phyloP scores from a whole-genome alignment of 352 stramenopile genomes.

The Phytophthora pluvialis region DNA sequence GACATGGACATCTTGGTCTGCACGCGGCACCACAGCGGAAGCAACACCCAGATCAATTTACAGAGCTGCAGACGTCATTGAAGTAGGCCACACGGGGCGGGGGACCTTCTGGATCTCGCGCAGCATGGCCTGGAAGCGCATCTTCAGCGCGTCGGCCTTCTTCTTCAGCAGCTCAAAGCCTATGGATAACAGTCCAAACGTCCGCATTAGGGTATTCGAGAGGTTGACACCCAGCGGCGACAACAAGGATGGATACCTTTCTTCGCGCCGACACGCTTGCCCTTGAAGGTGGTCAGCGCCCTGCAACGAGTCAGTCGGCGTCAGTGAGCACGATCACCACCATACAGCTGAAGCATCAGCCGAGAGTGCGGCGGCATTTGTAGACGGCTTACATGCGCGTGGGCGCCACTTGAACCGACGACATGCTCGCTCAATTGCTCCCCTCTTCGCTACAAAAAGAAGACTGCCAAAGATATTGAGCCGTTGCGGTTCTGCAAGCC shows the following conservation, averaged over 20 bases:
- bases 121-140: constrained; percentile 91
- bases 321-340: constrained; percentile 1
- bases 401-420: constrained; percentile 67
- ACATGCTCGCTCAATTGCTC: constrained; percentile 26
- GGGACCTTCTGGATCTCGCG: constrained; percentile 86
- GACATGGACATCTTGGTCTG: constrained; percentile 90
- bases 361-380: neutral
- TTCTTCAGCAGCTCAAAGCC: constrained; percentile 94
- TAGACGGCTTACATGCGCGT: constrained; percentile 77
- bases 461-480: constrained; percentile 30
- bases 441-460: constrained; percentile 6
- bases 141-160: constrained; percentile 99
- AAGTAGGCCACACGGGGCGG: neutral
- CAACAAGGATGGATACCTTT: constrained; percentile 57
- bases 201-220: neutral
- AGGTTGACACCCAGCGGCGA: too few species aligned
- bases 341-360: neutral
- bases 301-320: constrained; percentile 37
- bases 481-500: constrained; percentile 8
- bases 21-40: neutral
- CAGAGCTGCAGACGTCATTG: neutral
- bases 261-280: constrained; percentile 83
- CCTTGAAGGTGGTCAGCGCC: constrained; percentile 87
- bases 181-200: constrained; percentile 19
- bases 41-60: neutral